Evolutionary conservation across 1,284 basidiomycete species (phyloP).

Genomic region (Sparassis latifolia): DNA sequence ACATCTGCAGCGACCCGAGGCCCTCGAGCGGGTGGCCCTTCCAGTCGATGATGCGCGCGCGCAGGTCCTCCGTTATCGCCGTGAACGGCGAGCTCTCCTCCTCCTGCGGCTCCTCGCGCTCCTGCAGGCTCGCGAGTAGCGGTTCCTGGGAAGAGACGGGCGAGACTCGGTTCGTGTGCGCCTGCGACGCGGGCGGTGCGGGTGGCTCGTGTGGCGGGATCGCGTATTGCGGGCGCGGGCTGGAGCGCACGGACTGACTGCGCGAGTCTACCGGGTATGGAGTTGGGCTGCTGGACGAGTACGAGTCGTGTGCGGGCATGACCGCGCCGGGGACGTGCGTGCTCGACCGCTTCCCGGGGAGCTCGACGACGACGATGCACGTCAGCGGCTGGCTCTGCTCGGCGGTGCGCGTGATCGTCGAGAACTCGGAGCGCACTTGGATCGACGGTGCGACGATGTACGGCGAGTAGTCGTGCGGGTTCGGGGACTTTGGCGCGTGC

Average conservation of each 20-base stretch:
- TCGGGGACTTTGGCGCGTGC: conserved; percentile 40
- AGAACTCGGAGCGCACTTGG: conserved; percentile 84
- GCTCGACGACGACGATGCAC: conserved; percentile 85
- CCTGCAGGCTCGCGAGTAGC: conserved; percentile 4
- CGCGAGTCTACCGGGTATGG: conserved; percentile 17
- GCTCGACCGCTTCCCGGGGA: conserved; percentile 64
- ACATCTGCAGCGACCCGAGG: conserved; percentile 85
- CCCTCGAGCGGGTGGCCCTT: conserved; percentile 85
- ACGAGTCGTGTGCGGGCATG: conserved; percentile 38
- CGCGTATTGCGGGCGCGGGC: conserved; percentile 15
- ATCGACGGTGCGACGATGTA: conserved; percentile 86
- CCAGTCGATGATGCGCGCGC: conserved; percentile 88
- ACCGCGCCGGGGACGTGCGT: conserved; percentile 55
- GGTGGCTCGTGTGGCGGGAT: conserved; percentile 14
- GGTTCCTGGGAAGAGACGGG: conserved; percentile 22
- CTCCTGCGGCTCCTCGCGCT: conserved; percentile 12
- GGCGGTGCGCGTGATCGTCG: conserved; percentile 65
- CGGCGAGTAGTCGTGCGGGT: conserved; percentile 41
- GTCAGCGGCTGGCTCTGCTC: conserved; percentile 79
- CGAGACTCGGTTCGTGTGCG: conserved; percentile 14
- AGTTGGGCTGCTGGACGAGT: conserved; percentile 12
- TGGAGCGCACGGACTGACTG: conserved; percentile 13
- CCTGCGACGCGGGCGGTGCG: conserved; percentile 7
- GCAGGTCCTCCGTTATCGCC: conserved; percentile 81
- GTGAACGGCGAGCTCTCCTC: conserved; percentile 64